These are phyloP conservation scores for Kwoniella shivajii DNA, from an alignment of 1,284 basidiomycete species.

Conservation along the genomic window DNA sequence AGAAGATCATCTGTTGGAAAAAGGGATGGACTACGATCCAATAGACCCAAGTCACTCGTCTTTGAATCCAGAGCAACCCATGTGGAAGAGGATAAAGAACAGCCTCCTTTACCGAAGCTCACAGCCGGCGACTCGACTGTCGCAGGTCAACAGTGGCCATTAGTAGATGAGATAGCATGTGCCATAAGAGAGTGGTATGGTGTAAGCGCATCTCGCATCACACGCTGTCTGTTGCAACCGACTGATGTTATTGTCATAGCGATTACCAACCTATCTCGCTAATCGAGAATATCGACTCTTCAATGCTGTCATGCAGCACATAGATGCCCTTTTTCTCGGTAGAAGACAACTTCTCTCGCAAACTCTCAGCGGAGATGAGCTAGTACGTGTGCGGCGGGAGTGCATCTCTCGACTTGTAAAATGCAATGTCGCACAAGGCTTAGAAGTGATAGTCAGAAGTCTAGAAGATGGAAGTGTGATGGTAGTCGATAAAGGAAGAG, in stretches of 20 bases:
- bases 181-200: conserved; percentile 94
- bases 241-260: conserved; percentile 26
- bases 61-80: conserved; percentile 15
- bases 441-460: conserved; percentile 94
- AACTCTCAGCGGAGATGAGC: conserved; percentile 85
- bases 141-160: conserved; percentile 77
- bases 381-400: conserved; percentile 75
- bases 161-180: conserved; percentile 96
- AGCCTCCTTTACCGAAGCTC: conserved; percentile 88
- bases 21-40: conserved; percentile 8
- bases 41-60: conserved; percentile 41
- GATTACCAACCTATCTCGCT: conserved; percentile 85
- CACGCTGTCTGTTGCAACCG: neutral
- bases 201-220: conserved; percentile 52
- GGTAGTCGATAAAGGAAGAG: conserved; percentile 76
- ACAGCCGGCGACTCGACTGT: conserved; percentile 90
- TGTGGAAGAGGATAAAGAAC: conserved; percentile 61
- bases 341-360: conserved; percentile 86
- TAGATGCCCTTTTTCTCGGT: conserved; percentile 87
- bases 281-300: conserved; percentile 88
- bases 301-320: conserved; percentile 80
- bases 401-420: conserved; percentile 85
- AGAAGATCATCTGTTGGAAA: conserved; percentile 6
- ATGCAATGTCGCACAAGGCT: conserved; percentile 86
- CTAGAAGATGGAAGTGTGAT: conserved; percentile 86